Conservation (phyloP, 2,329 filamentous ascomycete species). For the Xylariaceae sp. region DNA sequence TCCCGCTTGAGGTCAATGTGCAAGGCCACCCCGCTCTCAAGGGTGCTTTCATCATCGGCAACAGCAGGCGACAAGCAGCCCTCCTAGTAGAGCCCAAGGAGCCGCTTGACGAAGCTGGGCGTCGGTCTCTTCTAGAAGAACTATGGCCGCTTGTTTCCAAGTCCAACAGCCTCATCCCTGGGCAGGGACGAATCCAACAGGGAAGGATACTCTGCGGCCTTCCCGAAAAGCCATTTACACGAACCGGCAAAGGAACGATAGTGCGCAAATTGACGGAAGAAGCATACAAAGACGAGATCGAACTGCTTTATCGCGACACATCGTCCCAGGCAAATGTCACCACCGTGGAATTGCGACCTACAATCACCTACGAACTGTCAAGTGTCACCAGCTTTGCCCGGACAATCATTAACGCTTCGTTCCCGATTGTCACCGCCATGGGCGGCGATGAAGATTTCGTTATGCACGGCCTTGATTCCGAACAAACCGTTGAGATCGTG, state of each 20-base stretch:
- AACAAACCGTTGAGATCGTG: constrained; percentile 2
- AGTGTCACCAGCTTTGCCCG: background rate
- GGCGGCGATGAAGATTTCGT: constrained; percentile 2
- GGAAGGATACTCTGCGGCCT: constrained; percentile 19
- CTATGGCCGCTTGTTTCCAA: constrained; percentile 16
- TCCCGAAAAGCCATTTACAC: constrained; percentile 21
- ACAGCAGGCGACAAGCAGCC: constrained; percentile 34
- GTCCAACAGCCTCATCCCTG: constrained; percentile 17
- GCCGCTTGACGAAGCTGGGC: background rate
- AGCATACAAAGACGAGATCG: constrained; percentile 21
- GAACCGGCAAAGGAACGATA: constrained; percentile 25
- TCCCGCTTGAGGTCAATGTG: constrained; percentile 37
- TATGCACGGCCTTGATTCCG: background rate
- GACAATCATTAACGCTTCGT: background rate
- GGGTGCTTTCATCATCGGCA: constrained; percentile 32
- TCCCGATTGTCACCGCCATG: background rate
- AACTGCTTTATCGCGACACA: constrained; percentile 3
- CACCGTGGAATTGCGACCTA: background rate
- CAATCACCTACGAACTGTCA: background rate
- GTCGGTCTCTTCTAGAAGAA: constrained; percentile 7
- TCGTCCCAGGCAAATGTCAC: no score
- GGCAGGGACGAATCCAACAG: constrained; percentile 20
- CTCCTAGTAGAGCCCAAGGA: constrained; percentile 36
- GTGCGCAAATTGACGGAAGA: constrained; percentile 23
- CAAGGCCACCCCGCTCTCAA: constrained; percentile 19